Evolutionary conservation across 345 rosid genomes (phyloP).

Genomic region (Ceriops tagal): DNA sequence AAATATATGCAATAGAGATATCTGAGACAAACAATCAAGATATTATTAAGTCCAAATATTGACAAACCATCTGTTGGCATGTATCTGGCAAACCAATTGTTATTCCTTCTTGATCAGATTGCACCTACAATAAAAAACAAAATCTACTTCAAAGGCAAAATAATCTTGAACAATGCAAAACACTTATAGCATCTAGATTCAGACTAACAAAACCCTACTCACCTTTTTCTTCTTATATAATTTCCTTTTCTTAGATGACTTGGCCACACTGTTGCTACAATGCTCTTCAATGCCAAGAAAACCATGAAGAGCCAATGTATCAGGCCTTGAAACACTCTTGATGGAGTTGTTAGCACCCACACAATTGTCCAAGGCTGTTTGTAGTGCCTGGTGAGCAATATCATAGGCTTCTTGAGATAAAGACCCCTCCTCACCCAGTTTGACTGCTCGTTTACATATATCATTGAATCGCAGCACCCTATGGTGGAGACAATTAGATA

Average conservation of each 20-base stretch:
- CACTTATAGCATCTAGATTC: background rate
- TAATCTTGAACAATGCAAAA: background rate
- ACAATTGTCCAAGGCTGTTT: constrained; percentile 30
- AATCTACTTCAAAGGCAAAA: constrained; percentile 14
- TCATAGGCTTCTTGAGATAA: constrained; percentile 38
- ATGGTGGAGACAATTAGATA: constrained; percentile 14
- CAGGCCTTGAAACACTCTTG: constrained; percentile 30
- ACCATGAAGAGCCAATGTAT: constrained; percentile 26
- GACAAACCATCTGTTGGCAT: constrained; percentile 41
- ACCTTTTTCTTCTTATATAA: constrained; percentile 56
- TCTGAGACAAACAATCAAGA: constrained; percentile 7
- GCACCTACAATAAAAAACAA: constrained; percentile 31
- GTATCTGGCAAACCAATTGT: constrained; percentile 36
- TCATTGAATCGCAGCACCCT: constrained; percentile 41
- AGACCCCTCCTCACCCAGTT: constrained; percentile 40
- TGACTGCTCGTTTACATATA: constrained; percentile 36
- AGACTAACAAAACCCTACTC: constrained; percentile 14
- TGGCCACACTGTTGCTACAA: constrained; percentile 22
- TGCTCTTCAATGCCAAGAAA: constrained; percentile 26
- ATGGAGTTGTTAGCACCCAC: constrained; percentile 26
- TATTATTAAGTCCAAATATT: background rate
- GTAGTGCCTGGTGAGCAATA: constrained; percentile 36
- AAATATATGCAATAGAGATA: background rate
- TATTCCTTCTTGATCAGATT: constrained; percentile 28
- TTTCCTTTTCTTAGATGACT: constrained; percentile 46